Evolutionary conservation across 768 basidiomycete genomes (phyloP).

Genomic region (Sporobolomyces pararoseus): DNA sequence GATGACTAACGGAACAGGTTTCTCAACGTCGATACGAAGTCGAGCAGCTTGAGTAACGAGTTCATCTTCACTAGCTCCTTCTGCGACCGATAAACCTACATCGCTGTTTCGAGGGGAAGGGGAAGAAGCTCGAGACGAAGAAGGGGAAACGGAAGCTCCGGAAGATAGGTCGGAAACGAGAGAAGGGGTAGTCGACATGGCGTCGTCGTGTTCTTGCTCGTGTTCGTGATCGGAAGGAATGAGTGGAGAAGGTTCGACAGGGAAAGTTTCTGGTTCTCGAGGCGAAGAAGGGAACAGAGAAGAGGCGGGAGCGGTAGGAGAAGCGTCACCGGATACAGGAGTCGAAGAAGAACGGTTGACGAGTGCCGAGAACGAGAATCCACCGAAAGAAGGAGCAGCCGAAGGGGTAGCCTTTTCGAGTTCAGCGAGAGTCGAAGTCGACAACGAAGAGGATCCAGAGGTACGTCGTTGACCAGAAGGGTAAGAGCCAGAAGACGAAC

Average conservation of each 20-base stretch:
- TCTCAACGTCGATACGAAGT: background rate
- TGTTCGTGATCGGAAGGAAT: slow-evolving; percentile 6
- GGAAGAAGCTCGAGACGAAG: slow-evolving; percentile 12
- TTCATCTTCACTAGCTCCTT: background rate
- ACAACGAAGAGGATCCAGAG: slow-evolving; percentile 6
- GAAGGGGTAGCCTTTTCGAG: slow-evolving; percentile 3
- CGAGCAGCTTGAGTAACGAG: slow-evolving; percentile 1
- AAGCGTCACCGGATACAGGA: slow-evolving; percentile 25
- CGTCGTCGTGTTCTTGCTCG: slow-evolving; percentile 11
- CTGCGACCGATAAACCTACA: slow-evolving; percentile 1
- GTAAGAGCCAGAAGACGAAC: background rate
- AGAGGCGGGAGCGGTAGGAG: slow-evolving; percentile 12
- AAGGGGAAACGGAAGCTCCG: slow-evolving; percentile 7
- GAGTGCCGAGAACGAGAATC: slow-evolving; percentile 37
- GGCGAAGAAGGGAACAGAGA: background rate
- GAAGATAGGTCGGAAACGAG: slow-evolving; percentile 27
- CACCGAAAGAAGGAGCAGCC: slow-evolving; percentile 33
- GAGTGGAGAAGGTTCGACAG: slow-evolving; percentile 24
- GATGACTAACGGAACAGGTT: background rate
- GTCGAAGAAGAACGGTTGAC: slow-evolving; percentile 7
- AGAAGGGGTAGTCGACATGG: slow-evolving; percentile 17
- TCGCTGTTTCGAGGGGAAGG: slow-evolving; percentile 14
- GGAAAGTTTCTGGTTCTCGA: slow-evolving; percentile 9
- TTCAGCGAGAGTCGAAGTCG: slow-evolving; percentile 7
- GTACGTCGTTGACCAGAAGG: background rate